Evolutionary conservation across 2,329 filamentous ascomycete genomes (phyloP).

Genomic region (Ophiostoma quercus): DNA sequence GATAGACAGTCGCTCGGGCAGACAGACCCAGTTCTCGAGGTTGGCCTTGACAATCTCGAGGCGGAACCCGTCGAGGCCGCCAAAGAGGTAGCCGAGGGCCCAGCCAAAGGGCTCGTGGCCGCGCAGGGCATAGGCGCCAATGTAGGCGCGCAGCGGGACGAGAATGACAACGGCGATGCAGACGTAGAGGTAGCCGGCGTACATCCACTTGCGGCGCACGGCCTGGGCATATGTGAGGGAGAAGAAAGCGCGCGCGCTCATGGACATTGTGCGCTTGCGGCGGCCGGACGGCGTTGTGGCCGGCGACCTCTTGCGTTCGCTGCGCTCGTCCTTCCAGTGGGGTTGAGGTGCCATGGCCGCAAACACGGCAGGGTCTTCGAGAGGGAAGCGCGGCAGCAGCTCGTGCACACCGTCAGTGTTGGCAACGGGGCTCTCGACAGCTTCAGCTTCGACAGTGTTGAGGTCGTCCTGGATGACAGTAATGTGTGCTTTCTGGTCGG

Average conservation of each 20-base stretch:
- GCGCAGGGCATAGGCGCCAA: conserved; percentile 61
- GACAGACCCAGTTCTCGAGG: conserved; percentile 68
- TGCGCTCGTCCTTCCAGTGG: background rate
- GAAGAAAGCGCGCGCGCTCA: conserved; percentile 66
- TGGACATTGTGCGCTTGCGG: conserved; percentile 59
- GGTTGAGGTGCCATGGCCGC: background rate
- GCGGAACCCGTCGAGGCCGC: conserved; percentile 67
- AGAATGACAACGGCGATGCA: conserved; percentile 63
- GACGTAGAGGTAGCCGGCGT: conserved; percentile 72
- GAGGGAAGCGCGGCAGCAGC: background rate
- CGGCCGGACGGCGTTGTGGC: conserved; percentile 58
- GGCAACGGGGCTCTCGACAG: background rate
- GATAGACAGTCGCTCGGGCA: conserved; percentile 45
- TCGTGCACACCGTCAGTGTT: background rate
- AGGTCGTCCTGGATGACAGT: background rate
- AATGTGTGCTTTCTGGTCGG: background rate
- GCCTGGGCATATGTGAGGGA: conserved; percentile 77
- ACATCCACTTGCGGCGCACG: conserved; percentile 70
- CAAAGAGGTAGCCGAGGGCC: conserved; percentile 85
- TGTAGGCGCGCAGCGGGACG: conserved; percentile 63
- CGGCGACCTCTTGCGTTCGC: background rate
- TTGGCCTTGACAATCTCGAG: conserved; percentile 64
- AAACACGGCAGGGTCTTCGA: background rate
- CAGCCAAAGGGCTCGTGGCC: conserved; percentile 82
- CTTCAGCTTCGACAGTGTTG: background rate